phyloP scores from a whole-genome alignment of 768 basidiomycete genomes.

The Leccinum uliginosum region DNA sequence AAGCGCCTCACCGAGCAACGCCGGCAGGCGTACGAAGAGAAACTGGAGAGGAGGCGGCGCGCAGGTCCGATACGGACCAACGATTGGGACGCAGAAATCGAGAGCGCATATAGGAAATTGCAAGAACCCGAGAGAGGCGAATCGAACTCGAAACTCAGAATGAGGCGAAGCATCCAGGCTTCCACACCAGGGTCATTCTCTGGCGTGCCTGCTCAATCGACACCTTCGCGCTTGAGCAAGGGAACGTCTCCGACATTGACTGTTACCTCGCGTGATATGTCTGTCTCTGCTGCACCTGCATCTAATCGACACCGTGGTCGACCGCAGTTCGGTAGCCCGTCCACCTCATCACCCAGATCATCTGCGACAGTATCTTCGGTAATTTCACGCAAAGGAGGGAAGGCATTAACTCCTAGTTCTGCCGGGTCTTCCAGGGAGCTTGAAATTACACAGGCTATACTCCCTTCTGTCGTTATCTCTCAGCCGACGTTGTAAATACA shows the following conservation, averaged over 20 bases:
- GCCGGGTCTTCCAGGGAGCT: conserved; percentile 10
- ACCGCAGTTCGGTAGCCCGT: background rate
- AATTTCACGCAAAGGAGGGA: conserved; percentile 5
- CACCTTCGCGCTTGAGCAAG: conserved; percentile 3
- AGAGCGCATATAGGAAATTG: conserved; percentile 9
- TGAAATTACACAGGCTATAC: background rate
- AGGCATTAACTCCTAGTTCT: conserved; percentile 8
- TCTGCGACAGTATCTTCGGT: background rate
- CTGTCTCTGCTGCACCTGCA: conserved; percentile 11
- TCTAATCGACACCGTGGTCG: conserved; percentile 7
- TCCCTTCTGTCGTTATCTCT: conserved; percentile 16
- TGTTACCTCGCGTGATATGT: conserved; percentile 9
- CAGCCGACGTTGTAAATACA: conserved; percentile 21
- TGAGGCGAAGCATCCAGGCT: conserved; percentile 14
- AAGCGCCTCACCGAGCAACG: conserved; percentile 41
- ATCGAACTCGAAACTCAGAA: conserved; percentile 18
- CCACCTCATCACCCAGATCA: conserved; percentile 14
- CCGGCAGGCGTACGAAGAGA: conserved; percentile 45
- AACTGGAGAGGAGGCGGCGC: conserved; percentile 24
- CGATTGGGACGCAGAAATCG: conserved; percentile 28
- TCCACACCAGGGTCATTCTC: conserved; percentile 8
- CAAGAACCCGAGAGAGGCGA: conserved; percentile 28
- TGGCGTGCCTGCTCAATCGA: background rate
- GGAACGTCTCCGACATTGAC: conserved; percentile 12
- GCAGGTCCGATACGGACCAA: conserved; percentile 7